Evolutionary conservation across 83 land plant species (phyloP).

Genomic region (Diphasiastrum complanatum): DNA sequence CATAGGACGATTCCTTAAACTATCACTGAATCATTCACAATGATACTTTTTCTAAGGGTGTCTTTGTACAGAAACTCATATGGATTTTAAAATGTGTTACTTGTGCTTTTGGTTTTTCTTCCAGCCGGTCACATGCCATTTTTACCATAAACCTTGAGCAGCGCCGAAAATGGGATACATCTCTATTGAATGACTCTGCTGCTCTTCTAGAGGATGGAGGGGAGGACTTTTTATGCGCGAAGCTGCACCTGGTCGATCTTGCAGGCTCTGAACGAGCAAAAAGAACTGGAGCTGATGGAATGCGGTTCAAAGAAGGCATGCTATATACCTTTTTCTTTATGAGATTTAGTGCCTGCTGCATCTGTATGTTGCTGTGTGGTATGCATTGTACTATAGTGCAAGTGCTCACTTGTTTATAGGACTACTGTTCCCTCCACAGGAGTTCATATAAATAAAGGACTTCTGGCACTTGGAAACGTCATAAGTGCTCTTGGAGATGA

Average conservation of each 20-base stretch:
- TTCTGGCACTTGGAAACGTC: constrained; percentile 98
- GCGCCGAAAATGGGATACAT: constrained; percentile 53
- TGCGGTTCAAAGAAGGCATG: constrained; percentile 99
- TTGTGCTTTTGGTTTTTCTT: constrained; percentile 16
- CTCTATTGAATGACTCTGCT: constrained; percentile 23
- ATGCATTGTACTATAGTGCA: not conserved
- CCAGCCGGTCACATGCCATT: constrained; percentile 99
- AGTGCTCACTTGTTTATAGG: not conserved
- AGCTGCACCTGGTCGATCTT: constrained; percentile 97
- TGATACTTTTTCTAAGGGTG: no score
- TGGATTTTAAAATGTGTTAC: no score
- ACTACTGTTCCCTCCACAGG: constrained; percentile 45
- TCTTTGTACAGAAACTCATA: no score
- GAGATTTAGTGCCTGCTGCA: not conserved
- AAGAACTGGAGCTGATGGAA: constrained; percentile 97
- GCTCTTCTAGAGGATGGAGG: constrained; percentile 40
- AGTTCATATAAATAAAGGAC: constrained; percentile 95
- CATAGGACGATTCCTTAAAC: no score
- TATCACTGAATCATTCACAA: no score
- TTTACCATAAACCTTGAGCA: constrained; percentile 98
- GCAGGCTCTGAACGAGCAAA: constrained; percentile 99
- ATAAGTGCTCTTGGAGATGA: constrained; percentile 99
- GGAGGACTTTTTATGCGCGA: constrained; percentile 93
- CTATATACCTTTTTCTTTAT: constrained; percentile 9
- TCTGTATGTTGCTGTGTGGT: not conserved